A percentile compares a stretch with the other conserved stretches of the same genome.
Evolutionary conservation across 352 stramenopile genomes (phyloP).

Genomic region (Phytophthora agathidicida): DNA sequence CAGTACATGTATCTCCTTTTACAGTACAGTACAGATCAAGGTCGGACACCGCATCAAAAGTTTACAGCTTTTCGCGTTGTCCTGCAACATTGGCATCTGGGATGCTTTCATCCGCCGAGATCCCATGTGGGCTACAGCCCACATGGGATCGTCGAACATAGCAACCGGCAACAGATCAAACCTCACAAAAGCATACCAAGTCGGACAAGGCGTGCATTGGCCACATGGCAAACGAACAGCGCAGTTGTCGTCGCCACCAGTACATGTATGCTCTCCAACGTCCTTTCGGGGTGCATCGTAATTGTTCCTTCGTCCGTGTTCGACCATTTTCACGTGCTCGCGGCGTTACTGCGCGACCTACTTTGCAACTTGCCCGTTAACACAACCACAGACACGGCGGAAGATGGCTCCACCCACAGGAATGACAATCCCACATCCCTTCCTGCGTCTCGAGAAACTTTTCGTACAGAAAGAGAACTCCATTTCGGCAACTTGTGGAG

Average conservation of each 20-base stretch:
- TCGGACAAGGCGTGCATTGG: constrained; percentile 16
- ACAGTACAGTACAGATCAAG: background rate
- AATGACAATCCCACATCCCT: constrained; percentile 39
- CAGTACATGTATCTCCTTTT: no score
- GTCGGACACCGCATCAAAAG: constrained; percentile 7
- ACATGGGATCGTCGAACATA: constrained; percentile 18
- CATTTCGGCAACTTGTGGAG: constrained; percentile 6
- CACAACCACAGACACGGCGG: constrained; percentile 3
- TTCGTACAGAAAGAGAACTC: background rate
- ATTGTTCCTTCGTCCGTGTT: constrained; percentile 9
- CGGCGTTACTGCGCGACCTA: constrained; percentile 10
- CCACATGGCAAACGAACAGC: background rate
- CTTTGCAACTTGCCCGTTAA: constrained; percentile 6
- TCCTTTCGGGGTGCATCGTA: no score
- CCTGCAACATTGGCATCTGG: no score
- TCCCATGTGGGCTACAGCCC: constrained; percentile 4
- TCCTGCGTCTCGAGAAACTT: constrained; percentile 1
- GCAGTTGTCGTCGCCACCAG: background rate
- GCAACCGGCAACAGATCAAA: background rate
- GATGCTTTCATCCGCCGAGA: background rate
- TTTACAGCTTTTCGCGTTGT: no score
- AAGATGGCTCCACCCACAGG: constrained; percentile 24
- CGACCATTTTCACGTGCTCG: constrained; percentile 6
- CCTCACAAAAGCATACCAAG: constrained; percentile 5
- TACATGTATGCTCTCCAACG: no score